Conservation (phyloP, 2,329 filamentous ascomycete genomes). For the Pseudogymnoascus verrucosus region DNA sequence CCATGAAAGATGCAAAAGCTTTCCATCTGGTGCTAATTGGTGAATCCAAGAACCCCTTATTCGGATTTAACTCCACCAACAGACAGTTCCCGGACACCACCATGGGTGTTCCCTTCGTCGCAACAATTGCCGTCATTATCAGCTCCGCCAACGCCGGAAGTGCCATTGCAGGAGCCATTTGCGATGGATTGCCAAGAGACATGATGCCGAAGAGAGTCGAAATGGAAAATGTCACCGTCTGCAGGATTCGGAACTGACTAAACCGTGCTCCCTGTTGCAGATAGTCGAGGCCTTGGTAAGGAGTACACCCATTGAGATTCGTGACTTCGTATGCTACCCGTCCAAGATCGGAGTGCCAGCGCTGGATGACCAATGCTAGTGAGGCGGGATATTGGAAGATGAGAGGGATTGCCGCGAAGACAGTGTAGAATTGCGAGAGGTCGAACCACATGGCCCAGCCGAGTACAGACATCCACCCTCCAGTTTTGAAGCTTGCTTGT, state of each 20-base stretch:
- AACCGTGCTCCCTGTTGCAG: neutral
- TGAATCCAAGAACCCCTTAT: neutral
- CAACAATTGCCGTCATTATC: neutral
- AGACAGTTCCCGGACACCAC: neutral
- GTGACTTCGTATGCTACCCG: neutral
- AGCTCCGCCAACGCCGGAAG: neutral
- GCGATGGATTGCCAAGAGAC: neutral
- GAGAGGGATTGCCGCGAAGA: neutral
- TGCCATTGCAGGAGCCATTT: neutral
- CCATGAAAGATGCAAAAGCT: neutral
- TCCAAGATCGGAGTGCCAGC: neutral
- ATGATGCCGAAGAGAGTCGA: neutral
- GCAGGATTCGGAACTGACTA: neutral
- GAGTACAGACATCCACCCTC: neutral
- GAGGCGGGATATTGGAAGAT: neutral
- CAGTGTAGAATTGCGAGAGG: neutral
- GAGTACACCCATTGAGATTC: neutral
- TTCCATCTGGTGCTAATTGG: neutral
- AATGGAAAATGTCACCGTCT: neutral
- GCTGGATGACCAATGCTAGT: neutral
- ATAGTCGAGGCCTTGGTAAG: neutral
- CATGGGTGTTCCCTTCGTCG: neutral
- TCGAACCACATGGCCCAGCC: conserved; percentile 1
- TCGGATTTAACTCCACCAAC: neutral
- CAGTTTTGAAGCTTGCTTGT: neutral